These are phyloP conservation scores for Teratosphaeria viscida DNA, from an alignment of 2,329 filamentous ascomycete genomes.

Conservation along the genomic window DNA sequence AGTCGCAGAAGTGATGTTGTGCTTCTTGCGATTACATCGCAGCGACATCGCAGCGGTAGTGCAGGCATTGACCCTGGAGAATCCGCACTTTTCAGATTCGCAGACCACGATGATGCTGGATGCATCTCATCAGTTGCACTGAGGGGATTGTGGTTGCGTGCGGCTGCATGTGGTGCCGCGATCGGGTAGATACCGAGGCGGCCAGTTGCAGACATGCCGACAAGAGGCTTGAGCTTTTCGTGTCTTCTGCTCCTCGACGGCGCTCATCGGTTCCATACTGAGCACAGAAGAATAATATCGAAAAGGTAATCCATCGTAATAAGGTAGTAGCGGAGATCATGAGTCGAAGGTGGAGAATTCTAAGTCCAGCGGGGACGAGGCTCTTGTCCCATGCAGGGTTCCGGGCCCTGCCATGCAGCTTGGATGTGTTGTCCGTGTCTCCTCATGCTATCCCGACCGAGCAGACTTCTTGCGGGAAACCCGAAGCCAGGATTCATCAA, in stretches of 20 bases:
- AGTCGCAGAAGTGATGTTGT: not conserved
- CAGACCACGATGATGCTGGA: not conserved
- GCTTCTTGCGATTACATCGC: not conserved
- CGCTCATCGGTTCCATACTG: not conserved
- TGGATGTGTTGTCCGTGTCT: not conserved
- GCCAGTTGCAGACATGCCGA: not conserved
- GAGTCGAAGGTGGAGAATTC: not conserved
- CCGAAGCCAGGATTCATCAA: not conserved
- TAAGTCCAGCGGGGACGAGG: not conserved
- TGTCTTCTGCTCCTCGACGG: not conserved
- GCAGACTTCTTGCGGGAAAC: not conserved
- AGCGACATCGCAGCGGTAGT: not conserved
- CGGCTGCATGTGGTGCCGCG: not conserved
- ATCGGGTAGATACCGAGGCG: not conserved
- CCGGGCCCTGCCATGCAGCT: not conserved
- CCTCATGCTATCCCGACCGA: not conserved
- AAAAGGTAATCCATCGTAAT: not conserved
- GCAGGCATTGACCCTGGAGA: not conserved
- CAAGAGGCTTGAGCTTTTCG: not conserved
- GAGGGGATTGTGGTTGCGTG: not conserved
- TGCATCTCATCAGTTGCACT: too few species aligned
- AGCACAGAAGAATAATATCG: not conserved
- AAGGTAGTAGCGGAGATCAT: not conserved
- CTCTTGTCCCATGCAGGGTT: not conserved
- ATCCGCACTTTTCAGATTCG: not conserved